Conservation (phyloP, 2,329 filamentous ascomycete genomes). For the Orbilia oligospora region DNA sequence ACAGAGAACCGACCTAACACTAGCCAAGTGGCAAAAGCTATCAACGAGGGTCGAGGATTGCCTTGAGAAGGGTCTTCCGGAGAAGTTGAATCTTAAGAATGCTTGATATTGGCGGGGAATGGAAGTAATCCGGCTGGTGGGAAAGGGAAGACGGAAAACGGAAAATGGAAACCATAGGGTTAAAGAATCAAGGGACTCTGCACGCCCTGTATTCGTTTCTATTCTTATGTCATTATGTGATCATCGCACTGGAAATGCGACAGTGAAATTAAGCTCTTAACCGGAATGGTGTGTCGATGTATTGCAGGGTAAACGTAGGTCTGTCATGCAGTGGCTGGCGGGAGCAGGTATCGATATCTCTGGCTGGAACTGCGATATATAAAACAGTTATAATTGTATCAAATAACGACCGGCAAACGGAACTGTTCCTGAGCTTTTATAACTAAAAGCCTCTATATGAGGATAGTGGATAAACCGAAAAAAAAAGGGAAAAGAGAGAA, state of each 20-base stretch:
- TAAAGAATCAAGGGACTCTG: slow-evolving; percentile 20
- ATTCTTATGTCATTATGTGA: slow-evolving; percentile 54
- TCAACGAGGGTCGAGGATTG: slow-evolving; percentile 73
- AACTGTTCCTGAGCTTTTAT: slow-evolving; percentile 28
- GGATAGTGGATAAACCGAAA: neutral
- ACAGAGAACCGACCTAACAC: slow-evolving; percentile 75
- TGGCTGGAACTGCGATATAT: slow-evolving; percentile 8
- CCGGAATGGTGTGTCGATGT: slow-evolving; percentile 2
- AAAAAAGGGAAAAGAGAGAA: neutral
- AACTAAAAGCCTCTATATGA: neutral
- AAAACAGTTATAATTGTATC: neutral
- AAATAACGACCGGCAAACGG: slow-evolving; percentile 47
- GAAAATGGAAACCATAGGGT: slow-evolving; percentile 15
- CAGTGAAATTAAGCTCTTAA: slow-evolving; percentile 16
- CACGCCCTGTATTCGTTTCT: slow-evolving; percentile 33
- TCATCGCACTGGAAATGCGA: slow-evolving; percentile 37
- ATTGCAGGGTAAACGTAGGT: slow-evolving; percentile 8
- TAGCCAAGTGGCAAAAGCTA: slow-evolving; percentile 73
- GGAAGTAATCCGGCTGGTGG: slow-evolving; percentile 8
- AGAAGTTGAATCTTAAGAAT: slow-evolving; percentile 11
- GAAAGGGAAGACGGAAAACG: neutral
- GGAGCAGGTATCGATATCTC: neutral
- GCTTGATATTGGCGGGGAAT: slow-evolving; percentile 25
- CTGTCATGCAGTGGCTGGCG: slow-evolving; percentile 2
- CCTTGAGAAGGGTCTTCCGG: slow-evolving; percentile 67